Evolutionary conservation across 2,329 filamentous ascomycete species (phyloP).

Genomic region (Herpotrichia juniperi): DNA sequence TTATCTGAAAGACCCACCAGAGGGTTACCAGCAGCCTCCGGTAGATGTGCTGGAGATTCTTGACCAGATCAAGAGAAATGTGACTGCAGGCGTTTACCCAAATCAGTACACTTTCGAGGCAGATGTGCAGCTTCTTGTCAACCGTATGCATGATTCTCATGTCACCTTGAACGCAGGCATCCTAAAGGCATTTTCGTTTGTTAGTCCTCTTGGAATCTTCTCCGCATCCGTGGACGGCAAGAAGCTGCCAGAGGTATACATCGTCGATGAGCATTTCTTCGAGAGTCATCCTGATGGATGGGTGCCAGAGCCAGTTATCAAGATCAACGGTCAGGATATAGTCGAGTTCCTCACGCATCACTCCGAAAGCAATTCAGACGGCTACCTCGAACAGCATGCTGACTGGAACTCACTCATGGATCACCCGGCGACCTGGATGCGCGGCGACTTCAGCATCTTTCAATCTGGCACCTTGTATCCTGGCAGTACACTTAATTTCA

Average conservation of each 20-base stretch:
- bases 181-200: conserved; percentile 31
- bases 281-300: conserved; percentile 23
- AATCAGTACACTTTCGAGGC: conserved; percentile 49
- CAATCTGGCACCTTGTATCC: conserved; percentile 42
- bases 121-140: conserved; percentile 40
- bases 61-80: conserved; percentile 28
- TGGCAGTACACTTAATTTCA: conserved; percentile 12
- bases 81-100: conserved; percentile 33
- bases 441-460: conserved; percentile 19
- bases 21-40: conserved; percentile 49
- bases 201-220: conserved; percentile 27
- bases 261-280: conserved; percentile 39
- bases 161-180: conserved; percentile 31
- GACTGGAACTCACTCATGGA: conserved; percentile 50
- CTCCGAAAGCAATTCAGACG: conserved; percentile 37
- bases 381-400: conserved; percentile 47
- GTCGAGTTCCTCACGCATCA: conserved; percentile 28
- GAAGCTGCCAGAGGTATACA: conserved; percentile 36
- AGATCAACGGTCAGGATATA: conserved; percentile 34
- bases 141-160: conserved; percentile 42
- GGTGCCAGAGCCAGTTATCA: conserved; percentile 27
- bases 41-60: conserved; percentile 42
- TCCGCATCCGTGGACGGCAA: conserved; percentile 31
- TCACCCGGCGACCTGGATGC: conserved; percentile 23
- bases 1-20: conserved; percentile 49